Evolutionary conservation across 345 rosid genomes (phyloP), one percentile per base, ranked within the genome.

Genomic region (Cardamine chenopodiifolia): DNA sequence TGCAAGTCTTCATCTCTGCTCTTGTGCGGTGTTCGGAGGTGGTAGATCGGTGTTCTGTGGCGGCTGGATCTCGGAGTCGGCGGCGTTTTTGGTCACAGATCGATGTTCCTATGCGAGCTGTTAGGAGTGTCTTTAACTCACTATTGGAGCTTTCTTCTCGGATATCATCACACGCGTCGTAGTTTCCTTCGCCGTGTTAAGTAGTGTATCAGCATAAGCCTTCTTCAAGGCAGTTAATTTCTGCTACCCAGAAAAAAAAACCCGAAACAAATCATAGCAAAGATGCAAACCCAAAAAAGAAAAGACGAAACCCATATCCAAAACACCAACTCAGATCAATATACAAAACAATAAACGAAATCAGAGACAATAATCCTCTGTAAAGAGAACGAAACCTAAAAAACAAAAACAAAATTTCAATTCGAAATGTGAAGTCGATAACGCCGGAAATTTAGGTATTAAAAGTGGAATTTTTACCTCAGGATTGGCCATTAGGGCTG

Each of bases 201-300:
- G 81, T 42, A 94, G 86, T 58, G 90, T 89, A 66, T 90, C 97
- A 63, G 99, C 99, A 66, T 92, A 95, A 31, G 95, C 99, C 90
- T 85, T 92, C 85, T 95, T 88, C 88, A 95, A 78, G 71, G 93
- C 96, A 73, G 80, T 83, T 80, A 86, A 82, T 82, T 86, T 92
- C 93, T 95, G 85, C 42, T 66, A 62, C 34, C 60, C 62, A n/a
- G n/a, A n/a, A 48, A 71, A 45, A 26, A 62, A 70, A 14, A 54
- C n/a, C n/a, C 6, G 7, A 58, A 59, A 73, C 66, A 52, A 76
- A 52, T 75, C 32, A 64, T 67, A 45, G 68, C 72, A 34, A 34
- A 31, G 0, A 55, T 26, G 7, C 34, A 77, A 69, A 56, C 50
- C 63, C 77, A 77, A 31, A 47, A 47, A 49, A 49, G 59, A 71